Percentiles rank a stretch among this genome's conserved stretches.
These are phyloP conservation scores for Westerdykella sp. DNA, from an alignment of 2,329 filamentous ascomycete genomes.

Conservation along the genomic window DNA sequence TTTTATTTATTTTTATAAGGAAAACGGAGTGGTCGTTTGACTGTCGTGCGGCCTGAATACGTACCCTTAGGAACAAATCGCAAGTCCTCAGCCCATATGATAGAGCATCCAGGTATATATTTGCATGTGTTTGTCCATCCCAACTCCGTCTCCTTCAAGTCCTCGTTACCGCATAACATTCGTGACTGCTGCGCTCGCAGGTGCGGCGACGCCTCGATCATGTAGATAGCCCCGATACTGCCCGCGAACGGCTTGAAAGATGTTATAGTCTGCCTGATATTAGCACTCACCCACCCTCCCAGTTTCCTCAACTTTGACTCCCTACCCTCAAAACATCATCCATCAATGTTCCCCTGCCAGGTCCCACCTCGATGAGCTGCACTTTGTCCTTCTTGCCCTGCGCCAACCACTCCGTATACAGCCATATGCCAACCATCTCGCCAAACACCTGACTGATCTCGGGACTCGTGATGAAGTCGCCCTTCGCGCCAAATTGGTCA, in stretches of 20 bases:
- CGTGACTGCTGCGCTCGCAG: slow-evolving; percentile 72
- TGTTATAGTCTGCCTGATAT: slow-evolving; percentile 60
- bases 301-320: not conserved
- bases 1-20: not conserved
- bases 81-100: slow-evolving; percentile 87
- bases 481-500: slow-evolving; percentile 87
- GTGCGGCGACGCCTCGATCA: slow-evolving; percentile 86
- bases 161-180: slow-evolving; percentile 69
- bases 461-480: slow-evolving; percentile 94
- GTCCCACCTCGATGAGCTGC: slow-evolving; percentile 88
- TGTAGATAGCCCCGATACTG: slow-evolving; percentile 79
- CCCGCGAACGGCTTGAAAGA: slow-evolving; percentile 73
- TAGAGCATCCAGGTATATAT: slow-evolving; percentile 60
- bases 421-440: slow-evolving; percentile 89
- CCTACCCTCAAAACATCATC: slow-evolving; percentile 82
- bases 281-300: slow-evolving; percentile 5
- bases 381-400: slow-evolving; percentile 72
- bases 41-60: slow-evolving; percentile 15
- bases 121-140: slow-evolving; percentile 72
- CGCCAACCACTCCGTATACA: slow-evolving; percentile 92
- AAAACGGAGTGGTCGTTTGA: not conserved
- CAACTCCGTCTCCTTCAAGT: slow-evolving; percentile 62
- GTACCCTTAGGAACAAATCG: slow-evolving; percentile 68
- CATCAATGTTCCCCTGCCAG: slow-evolving; percentile 92
- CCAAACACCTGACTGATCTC: slow-evolving; percentile 98